phyloP scores from a whole-genome alignment of 2,329 filamentous ascomycete species.

The Trichoderma simmonsii region DNA sequence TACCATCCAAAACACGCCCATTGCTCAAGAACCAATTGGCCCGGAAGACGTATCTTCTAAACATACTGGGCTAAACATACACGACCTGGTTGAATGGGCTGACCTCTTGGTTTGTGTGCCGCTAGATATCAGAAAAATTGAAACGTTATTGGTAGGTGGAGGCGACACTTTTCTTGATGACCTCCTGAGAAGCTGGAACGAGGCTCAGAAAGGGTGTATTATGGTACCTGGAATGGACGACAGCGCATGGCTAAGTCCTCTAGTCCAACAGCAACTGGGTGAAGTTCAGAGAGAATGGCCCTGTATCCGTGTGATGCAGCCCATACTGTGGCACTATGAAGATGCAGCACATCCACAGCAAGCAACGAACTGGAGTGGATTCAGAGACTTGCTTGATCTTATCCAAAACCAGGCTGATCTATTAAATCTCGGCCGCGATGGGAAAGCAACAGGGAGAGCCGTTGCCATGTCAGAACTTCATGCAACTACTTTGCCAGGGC shows the following conservation, averaged over 20 bases:
- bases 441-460: constrained; percentile 52
- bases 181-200: constrained; percentile 78
- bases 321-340: constrained; percentile 79
- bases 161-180: constrained; percentile 78
- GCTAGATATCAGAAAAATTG: constrained; percentile 78
- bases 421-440: constrained; percentile 68
- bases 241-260: constrained; percentile 85
- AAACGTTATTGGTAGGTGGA: constrained; percentile 82
- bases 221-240: constrained; percentile 86
- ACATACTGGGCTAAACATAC: constrained; percentile 47
- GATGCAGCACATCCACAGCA: constrained; percentile 47
- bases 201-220: constrained; percentile 76
- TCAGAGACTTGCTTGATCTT: constrained; percentile 69
- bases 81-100: constrained; percentile 79
- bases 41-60: neutral
- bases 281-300: constrained; percentile 82
- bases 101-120: constrained; percentile 82
- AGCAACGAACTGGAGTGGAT: constrained; percentile 59
- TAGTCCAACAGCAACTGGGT: constrained; percentile 81
- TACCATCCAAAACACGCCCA: constrained; percentile 54
- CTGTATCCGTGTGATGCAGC: constrained; percentile 78
- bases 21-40: constrained; percentile 32
- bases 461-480: constrained; percentile 34
- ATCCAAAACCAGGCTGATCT: constrained; percentile 76
- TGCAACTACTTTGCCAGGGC: constrained; percentile 39